These are phyloP conservation scores for Saitozyma podzolica DNA, from an alignment of 768 basidiomycete genomes.

Conservation along the genomic window DNA sequence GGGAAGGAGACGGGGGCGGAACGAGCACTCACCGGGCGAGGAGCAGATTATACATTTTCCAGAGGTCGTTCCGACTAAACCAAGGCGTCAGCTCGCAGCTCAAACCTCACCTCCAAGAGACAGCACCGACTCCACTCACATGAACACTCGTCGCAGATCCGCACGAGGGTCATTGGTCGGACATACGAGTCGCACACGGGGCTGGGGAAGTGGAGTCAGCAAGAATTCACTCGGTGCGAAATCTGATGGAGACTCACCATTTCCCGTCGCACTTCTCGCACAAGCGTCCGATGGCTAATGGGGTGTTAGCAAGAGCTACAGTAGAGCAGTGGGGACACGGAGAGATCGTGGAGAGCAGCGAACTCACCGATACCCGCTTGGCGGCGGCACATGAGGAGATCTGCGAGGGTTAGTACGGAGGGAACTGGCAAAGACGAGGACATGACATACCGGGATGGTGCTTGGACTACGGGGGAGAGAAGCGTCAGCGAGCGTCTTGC, in stretches of 20 bases:
- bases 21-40: slow-evolving; percentile 69
- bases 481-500: too few species aligned
- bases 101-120: background rate
- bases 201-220: slow-evolving; percentile 55
- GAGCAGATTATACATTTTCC: slow-evolving; percentile 98
- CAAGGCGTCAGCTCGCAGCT: slow-evolving; percentile 9
- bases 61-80: slow-evolving; percentile 65
- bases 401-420: slow-evolving; percentile 54
- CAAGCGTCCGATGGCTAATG: slow-evolving; percentile 86
- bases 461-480: slow-evolving; percentile 62
- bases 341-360: background rate
- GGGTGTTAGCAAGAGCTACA: background rate
- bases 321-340: background rate
- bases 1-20: too few species aligned
- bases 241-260: slow-evolving; percentile 66
- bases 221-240: too few species aligned
- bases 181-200: slow-evolving; percentile 99
- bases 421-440: background rate
- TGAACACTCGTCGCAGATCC: slow-evolving; percentile 99
- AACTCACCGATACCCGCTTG: slow-evolving; percentile 90
- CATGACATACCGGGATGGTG: slow-evolving; percentile 72
- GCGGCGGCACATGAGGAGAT: slow-evolving; percentile 97
- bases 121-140: slow-evolving; percentile 64
- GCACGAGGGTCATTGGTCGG: slow-evolving; percentile 92
- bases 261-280: slow-evolving; percentile 99